Evolutionary conservation across 1,284 basidiomycete species (phyloP).

Genomic region (Heterobasidion occidentale): DNA sequence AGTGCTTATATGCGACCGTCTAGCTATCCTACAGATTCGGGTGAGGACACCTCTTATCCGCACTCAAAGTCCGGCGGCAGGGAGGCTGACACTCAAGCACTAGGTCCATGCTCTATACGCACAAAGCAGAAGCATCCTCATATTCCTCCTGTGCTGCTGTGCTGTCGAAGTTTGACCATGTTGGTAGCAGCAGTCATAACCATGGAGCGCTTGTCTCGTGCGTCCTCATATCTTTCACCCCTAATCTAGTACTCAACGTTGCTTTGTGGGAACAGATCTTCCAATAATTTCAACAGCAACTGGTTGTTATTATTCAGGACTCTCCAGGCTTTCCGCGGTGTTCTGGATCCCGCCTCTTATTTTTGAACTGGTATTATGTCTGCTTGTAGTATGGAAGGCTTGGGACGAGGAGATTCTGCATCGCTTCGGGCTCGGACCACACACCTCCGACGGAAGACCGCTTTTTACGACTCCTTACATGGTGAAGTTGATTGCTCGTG

Average conservation of each 20-base stretch:
- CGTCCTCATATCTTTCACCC: not conserved
- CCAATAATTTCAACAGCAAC: slow-evolving; percentile 18
- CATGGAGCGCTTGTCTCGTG: slow-evolving; percentile 13
- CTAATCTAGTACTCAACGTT: not conserved
- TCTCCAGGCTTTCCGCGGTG: slow-evolving; percentile 18
- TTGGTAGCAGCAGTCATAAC: slow-evolving; percentile 15
- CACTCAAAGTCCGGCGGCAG: no score
- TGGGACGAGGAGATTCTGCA: slow-evolving; percentile 5
- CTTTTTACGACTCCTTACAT: slow-evolving; percentile 1
- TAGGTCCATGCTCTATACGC: slow-evolving; percentile 21
- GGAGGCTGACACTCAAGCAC: not conserved
- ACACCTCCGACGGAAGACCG: not conserved
- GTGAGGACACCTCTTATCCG: slow-evolving; percentile 1
- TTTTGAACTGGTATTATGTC: slow-evolving; percentile 18
- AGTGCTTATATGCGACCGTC: no score
- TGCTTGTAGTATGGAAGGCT: slow-evolving; percentile 17
- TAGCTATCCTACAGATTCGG: slow-evolving; percentile 13
- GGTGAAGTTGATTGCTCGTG: slow-evolving; percentile 10
- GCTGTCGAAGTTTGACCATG: slow-evolving; percentile 15
- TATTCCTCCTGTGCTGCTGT: slow-evolving; percentile 11
- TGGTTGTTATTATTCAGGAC: slow-evolving; percentile 17
- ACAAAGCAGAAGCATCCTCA: slow-evolving; percentile 11
- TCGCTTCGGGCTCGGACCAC: not conserved
- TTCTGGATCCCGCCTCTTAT: slow-evolving; percentile 1
- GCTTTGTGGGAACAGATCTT: slow-evolving; percentile 8